Base-by-base conservation (phyloP, 169 alveolate genomes). In the Cryptosporidium canis region DNA sequence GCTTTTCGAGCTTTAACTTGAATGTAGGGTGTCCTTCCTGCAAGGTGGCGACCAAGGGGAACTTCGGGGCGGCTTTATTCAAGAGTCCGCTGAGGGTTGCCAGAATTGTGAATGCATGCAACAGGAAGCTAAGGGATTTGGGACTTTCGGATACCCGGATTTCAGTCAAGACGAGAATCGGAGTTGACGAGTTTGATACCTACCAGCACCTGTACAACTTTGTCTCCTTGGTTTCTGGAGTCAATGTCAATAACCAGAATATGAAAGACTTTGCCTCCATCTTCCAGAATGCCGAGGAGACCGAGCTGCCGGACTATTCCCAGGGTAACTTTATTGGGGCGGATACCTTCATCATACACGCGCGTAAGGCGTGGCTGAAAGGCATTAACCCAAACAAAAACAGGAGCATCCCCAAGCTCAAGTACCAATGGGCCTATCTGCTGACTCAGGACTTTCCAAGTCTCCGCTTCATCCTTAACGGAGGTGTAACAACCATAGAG, bases 51-150 rank as follows among this genome's bases (percentile, higher is more conserved):
- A 92, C 94, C 24, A 92, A 95, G 71, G 95, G 98, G 12, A 93
- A 96, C 71, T 98, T 98, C 90, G 99, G 99, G n/a, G 99, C 99
- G 5, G 95, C 96, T 11, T 92, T 98, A 71, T 97, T 97, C 99
- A 93, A 94, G 82, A 95, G 94, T 41, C 98, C 99, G 45, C 83
- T 85, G 2, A 41, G 65, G 44, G 90, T 90, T 1, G 91, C 92
- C 21, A 44, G 44, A 27, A 67, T 64, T 37, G 83, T 70, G 3
- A n/a, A 55, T 56, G 51, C 35, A 33, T 41, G 70, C 67, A 67
- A 83, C 77, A 39, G 66, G 63, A 47, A 82, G 43, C 45, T 45
- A 27, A 83, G 14, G 16, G 64, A 67, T 90, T 77, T 55, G 72
- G 85, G 85, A 43, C 68, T 66, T 2, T 92, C 92, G 24, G 83